phyloP scores from a whole-genome alignment of 805 yeast genomes.

The Nakazawaea ambrosiae region DNA sequence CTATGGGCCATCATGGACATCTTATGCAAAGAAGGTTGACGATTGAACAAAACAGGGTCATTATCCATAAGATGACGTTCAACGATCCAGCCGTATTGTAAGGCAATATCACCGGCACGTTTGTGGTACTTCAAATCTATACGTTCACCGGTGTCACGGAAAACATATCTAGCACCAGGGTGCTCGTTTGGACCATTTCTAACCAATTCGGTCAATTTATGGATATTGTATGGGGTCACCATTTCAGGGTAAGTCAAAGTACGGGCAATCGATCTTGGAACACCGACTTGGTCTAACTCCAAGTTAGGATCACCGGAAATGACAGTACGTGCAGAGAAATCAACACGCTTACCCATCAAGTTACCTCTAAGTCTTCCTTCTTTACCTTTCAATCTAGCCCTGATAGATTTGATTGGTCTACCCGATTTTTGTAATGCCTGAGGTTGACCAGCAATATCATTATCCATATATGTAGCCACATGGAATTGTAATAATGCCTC shows the following conservation, averaged over 20 bases:
- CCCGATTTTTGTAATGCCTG: constrained; percentile 98
- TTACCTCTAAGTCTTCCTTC: constrained; percentile 99
- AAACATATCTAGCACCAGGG: constrained; percentile 98
- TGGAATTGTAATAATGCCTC: constrained; percentile 94
- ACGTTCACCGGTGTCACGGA: constrained; percentile 98
- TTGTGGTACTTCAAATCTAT: constrained; percentile 95
- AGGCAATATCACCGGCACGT: constrained; percentile 95
- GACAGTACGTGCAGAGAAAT: constrained; percentile 97
- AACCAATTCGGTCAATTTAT: constrained; percentile 84
- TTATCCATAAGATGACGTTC: constrained; percentile 97
- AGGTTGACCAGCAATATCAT: constrained; percentile 99
- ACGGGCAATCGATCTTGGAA: constrained; percentile 93
- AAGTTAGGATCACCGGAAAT: constrained; percentile 98
- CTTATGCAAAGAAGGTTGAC: constrained; percentile 98
- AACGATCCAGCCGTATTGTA: constrained; percentile 98
- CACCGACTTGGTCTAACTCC: constrained; percentile 98
- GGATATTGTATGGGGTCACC: constrained; percentile 96
- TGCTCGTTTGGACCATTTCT: constrained; percentile 99
- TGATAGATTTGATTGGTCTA: constrained; percentile 94
- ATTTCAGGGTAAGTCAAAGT: constrained; percentile 95
- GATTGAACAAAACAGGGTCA: constrained; percentile 96
- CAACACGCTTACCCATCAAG: constrained; percentile 99
- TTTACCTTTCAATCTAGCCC: constrained; percentile 99
- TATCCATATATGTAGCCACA: constrained; percentile 99
- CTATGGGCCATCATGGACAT: constrained; percentile 99